A percentile compares a stretch with the other conserved stretches of the same genome.
phyloP scores from a whole-genome alignment of 1,284 basidiomycete genomes.

The Ustilago trichophora region DNA sequence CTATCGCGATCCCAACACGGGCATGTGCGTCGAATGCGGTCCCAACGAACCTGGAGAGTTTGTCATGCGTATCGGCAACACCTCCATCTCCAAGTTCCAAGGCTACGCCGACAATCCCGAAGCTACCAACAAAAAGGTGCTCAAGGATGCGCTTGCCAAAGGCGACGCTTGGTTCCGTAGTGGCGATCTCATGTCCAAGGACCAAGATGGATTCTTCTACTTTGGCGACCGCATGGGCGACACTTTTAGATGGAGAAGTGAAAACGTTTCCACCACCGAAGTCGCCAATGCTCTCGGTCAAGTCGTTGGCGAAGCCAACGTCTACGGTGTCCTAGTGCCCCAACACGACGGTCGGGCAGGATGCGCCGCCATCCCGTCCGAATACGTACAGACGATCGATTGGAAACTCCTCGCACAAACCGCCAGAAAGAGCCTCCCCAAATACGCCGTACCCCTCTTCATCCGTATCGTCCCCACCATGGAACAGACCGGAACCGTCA shows the following conservation, averaged over 20 bases:
- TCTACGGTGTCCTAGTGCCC: slow-evolving; percentile 67
- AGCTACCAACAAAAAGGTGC: slow-evolving; percentile 66
- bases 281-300: slow-evolving; percentile 62
- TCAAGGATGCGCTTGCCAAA: slow-evolving; percentile 62
- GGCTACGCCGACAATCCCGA: slow-evolving; percentile 62
- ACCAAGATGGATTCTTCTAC: slow-evolving; percentile 62
- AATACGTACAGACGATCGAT: slow-evolving; percentile 46
- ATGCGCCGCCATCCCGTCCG: slow-evolving; percentile 64
- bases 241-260: slow-evolving; percentile 65
- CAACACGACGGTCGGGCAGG: slow-evolving; percentile 66
- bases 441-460: slow-evolving; percentile 67
- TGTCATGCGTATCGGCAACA: slow-evolving; percentile 56
- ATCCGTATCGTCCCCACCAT: slow-evolving; percentile 60
- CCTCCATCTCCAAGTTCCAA: slow-evolving; percentile 50
- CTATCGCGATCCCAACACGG: slow-evolving; percentile 58
- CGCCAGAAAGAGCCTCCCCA: slow-evolving; percentile 60
- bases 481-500: slow-evolving; percentile 64
- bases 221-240: slow-evolving; percentile 65
- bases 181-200: slow-evolving; percentile 63
- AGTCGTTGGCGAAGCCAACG: slow-evolving; percentile 64
- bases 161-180: slow-evolving; percentile 66
- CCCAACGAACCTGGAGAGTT: slow-evolving; percentile 64
- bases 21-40: slow-evolving; percentile 59
- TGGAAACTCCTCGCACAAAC: slow-evolving; percentile 48
- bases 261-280: slow-evolving; percentile 65